Evolutionary conservation across 2,329 filamentous ascomycete species (phyloP).

Genomic region (Botryotinia narcissicola): DNA sequence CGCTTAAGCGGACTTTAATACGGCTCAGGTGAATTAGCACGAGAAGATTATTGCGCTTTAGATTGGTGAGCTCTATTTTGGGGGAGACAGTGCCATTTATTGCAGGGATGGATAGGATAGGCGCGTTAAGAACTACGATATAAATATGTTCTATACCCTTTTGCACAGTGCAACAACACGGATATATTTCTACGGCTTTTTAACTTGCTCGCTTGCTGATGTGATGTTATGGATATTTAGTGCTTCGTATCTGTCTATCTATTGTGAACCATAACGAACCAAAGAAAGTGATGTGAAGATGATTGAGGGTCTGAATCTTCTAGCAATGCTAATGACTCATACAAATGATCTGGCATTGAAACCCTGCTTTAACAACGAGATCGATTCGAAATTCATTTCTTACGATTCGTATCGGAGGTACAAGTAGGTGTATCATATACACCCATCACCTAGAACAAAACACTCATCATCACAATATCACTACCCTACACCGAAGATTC

Average conservation of each 20-base stretch:
- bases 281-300: background rate
- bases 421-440: background rate
- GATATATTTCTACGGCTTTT: background rate
- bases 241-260: background rate
- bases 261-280: background rate
- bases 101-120: background rate
- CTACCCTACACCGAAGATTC: background rate
- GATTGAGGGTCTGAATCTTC: background rate
- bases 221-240: background rate
- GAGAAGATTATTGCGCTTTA: background rate
- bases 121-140: background rate
- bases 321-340: background rate
- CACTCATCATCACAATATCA: background rate
- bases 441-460: too few relatives aligned
- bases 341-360: background rate
- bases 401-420: background rate
- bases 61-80: rapidly evolving
- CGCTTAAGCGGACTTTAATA: background rate
- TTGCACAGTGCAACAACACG: background rate
- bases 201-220: background rate
- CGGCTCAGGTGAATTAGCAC: background rate
- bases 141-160: background rate
- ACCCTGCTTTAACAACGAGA: background rate
- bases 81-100: background rate
- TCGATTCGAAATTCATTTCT: background rate